A percentile compares a stretch with the other conserved stretches of the same genome.
phyloP scores from a whole-genome alignment of 2,329 filamentous ascomycete genomes.

The Pseudopithomyces maydicus region DNA sequence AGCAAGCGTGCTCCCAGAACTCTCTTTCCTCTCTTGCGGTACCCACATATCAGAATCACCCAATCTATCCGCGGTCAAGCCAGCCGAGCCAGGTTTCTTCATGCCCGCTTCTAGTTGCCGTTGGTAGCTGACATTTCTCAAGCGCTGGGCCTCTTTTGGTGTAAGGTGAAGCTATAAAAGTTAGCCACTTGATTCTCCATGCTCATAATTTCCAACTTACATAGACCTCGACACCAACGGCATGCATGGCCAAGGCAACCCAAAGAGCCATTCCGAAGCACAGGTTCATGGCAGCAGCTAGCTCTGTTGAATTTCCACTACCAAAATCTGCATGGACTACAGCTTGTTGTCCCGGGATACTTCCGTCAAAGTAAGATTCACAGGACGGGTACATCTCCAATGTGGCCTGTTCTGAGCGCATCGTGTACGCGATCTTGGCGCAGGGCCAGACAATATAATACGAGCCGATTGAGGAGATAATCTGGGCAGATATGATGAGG shows the following conservation, averaged over 20 bases:
- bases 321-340: slow-evolving; percentile 23
- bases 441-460: slow-evolving; percentile 53
- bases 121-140: slow-evolving; percentile 62
- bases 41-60: slow-evolving; percentile 35
- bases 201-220: slow-evolving; percentile 34
- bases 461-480: slow-evolving; percentile 43
- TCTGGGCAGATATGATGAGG: slow-evolving; percentile 48
- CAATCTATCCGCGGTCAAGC: slow-evolving; percentile 30
- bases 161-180: slow-evolving; percentile 46
- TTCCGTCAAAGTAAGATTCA: slow-evolving; percentile 45
- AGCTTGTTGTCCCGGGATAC: slow-evolving; percentile 22
- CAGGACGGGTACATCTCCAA: slow-evolving; percentile 53
- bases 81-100: slow-evolving; percentile 47
- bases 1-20: background rate
- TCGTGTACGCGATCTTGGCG: slow-evolving; percentile 54
- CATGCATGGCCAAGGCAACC: slow-evolving; percentile 59
- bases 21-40: slow-evolving; percentile 10
- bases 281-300: slow-evolving; percentile 52
- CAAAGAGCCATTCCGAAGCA: slow-evolving; percentile 60
- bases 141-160: slow-evolving; percentile 57
- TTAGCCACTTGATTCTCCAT: background rate
- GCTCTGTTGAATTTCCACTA: slow-evolving; percentile 27
- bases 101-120: slow-evolving; percentile 61
- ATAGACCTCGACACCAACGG: slow-evolving; percentile 46
- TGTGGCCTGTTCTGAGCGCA: slow-evolving; percentile 11